Evolutionary conservation across 768 basidiomycete species (phyloP).

Genomic region (Pisolithus microcarpus): DNA sequence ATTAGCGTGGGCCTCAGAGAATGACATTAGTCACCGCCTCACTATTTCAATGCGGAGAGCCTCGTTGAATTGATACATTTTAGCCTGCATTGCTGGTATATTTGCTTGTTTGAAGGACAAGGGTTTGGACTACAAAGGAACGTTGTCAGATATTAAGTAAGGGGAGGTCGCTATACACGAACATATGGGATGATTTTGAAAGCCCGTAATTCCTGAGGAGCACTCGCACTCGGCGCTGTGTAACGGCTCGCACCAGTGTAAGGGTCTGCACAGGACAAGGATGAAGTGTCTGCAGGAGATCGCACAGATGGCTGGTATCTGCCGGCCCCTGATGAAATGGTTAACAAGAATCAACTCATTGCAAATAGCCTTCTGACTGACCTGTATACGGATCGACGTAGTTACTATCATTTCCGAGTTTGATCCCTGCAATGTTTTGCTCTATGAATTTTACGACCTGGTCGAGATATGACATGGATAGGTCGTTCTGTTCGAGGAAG

Average conservation of each 20-base stretch:
- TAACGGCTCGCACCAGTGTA: constrained; percentile 70
- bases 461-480: constrained; percentile 78
- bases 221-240: constrained; percentile 25
- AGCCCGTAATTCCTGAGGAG: constrained; percentile 23
- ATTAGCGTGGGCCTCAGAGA: not conserved
- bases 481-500: constrained; percentile 78
- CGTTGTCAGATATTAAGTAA: not conserved
- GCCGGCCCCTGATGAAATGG: constrained; percentile 42
- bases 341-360: not conserved
- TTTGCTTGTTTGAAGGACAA: constrained; percentile 83
- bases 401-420: constrained; percentile 51
- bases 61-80: constrained; percentile 70
- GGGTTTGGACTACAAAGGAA: constrained; percentile 41
- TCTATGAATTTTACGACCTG: constrained; percentile 92
- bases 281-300: constrained; percentile 20
- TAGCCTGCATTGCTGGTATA: constrained; percentile 70
- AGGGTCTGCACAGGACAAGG: constrained; percentile 51
- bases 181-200: constrained; percentile 49
- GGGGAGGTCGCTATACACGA: constrained; percentile 13
- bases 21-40: constrained; percentile 17
- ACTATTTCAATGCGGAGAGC: constrained; percentile 63
- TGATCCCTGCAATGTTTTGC: constrained; percentile 78
- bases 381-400: constrained; percentile 92
- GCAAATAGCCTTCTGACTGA: constrained; percentile 15
- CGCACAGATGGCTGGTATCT: constrained; percentile 48